phyloP scores from a whole-genome alignment of 2,329 filamentous ascomycete species.

The Zymoseptoria passerinii region DNA sequence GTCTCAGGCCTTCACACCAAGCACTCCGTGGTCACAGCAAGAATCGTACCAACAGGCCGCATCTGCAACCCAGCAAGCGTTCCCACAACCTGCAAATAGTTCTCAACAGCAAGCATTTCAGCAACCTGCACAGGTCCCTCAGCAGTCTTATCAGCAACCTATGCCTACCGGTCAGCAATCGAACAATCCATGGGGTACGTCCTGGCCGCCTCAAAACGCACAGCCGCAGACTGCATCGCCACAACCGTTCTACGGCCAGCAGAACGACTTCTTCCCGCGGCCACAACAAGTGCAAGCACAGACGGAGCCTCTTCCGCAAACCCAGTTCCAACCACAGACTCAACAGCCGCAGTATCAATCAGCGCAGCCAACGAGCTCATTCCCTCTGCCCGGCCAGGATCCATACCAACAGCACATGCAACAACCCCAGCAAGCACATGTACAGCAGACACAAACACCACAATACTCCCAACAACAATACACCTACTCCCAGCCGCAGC shows the following conservation, averaged over 20 bases:
- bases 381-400: conserved; percentile 7
- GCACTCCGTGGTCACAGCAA: conserved; percentile 34
- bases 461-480: conserved; percentile 32
- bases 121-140: neutral
- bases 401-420: conserved; percentile 17
- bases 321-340: conserved; percentile 11
- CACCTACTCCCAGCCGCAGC: conserved; percentile 27
- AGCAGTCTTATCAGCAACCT: neutral
- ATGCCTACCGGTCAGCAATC: conserved; percentile 4
- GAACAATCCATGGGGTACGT: conserved; percentile 15
- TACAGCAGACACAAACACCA: conserved; percentile 21
- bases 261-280: conserved; percentile 23
- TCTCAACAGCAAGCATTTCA: neutral
- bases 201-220: conserved; percentile 22
- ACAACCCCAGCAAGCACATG: conserved; percentile 17
- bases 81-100: neutral
- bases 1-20: conserved; percentile 34
- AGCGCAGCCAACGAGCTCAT: conserved; percentile 2
- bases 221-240: conserved; percentile 22
- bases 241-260: conserved; percentile 19
- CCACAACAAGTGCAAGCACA: conserved; percentile 17
- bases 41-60: conserved; percentile 9
- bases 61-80: conserved; percentile 3
- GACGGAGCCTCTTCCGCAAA: conserved; percentile 11
- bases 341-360: conserved; percentile 13